Evolutionary conservation across 805 yeast species (phyloP), one percentile per base, ranked within the genome.

Genomic region (Yarrowia osloensis): DNA sequence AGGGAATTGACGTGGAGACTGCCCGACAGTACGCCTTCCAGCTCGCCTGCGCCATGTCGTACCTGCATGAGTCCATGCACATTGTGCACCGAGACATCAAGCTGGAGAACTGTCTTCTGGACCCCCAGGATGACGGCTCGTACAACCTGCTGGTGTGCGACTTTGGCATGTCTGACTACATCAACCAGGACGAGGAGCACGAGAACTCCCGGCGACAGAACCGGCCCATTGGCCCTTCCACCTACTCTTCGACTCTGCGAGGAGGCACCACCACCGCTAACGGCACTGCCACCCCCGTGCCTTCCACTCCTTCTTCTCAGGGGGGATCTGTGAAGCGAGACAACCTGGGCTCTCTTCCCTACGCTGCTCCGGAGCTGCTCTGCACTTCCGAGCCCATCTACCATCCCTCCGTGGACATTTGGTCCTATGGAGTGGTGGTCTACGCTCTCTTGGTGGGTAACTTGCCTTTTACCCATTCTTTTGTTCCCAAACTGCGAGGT

Each of bases 291-390:
- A 61, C 66, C 4, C 66, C 66, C 8, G 49, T 57, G 8, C 63
- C 63, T 22, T 37, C 49, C 35, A 57, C 63, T 26, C 63, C 63
- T 15, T 57, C 63, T 13, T 57, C 63, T 28, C 63, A 57, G 49
- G 63, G 63, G 2, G 63, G 63, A 12, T 57, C 63, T 7, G 49
- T 57, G 63, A 57, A 57, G 49, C 66, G 66, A 6, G 66, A 69
- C 39, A 68, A 88, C 71, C 89, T 91, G 59, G 98, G 98, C 0
- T 92, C 97, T 1, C 80, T 93, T 35, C 97, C 98, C 0, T 93
- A 91, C 75, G 96, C 97, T 0, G 85, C 97, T 0, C 98, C 98
- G 0, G 97, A 93, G 74, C 80, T 91, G 19, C 77, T 92, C 46
- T 81, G 81, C 50, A 90, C 91, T 5, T 65, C 65, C 2, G 79